Percentiles rank a stretch among this genome's conserved stretches.
Evolutionary conservation across 148 eudicot species (phyloP).

Genomic region (Amaranthus hypochondriacus): DNA sequence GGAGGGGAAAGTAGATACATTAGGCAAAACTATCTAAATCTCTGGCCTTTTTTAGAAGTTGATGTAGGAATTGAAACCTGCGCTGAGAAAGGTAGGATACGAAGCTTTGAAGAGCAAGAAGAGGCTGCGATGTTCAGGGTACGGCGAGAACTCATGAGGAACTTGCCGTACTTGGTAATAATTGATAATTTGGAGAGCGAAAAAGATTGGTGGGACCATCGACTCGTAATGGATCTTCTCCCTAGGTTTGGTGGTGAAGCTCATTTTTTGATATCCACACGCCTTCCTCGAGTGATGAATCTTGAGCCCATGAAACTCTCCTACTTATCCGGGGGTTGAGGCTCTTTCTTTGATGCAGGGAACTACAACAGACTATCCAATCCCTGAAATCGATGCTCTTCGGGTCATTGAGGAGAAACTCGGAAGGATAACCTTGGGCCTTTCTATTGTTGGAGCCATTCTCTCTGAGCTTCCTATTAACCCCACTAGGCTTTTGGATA

Average conservation of each 20-base stretch:
- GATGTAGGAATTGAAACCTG: slow-evolving; percentile 72
- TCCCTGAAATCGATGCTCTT: slow-evolving; percentile 75
- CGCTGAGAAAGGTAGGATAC: slow-evolving; percentile 59
- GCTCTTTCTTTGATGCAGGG: slow-evolving; percentile 92
- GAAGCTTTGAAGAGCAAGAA: slow-evolving; percentile 93
- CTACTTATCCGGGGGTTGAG: slow-evolving; percentile 85
- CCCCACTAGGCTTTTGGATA: slow-evolving; percentile 85
- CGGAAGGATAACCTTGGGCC: slow-evolving; percentile 80
- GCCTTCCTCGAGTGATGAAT: slow-evolving; percentile 73
- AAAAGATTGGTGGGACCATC: slow-evolving; percentile 98
- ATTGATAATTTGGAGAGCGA: slow-evolving; percentile 92
- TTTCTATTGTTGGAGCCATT: slow-evolving; percentile 81
- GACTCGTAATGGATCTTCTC: slow-evolving; percentile 86
- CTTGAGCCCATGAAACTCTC: slow-evolving; percentile 85
- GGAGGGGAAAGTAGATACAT: slow-evolving; percentile 96
- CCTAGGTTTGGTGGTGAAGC: slow-evolving; percentile 96
- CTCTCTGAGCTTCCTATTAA: slow-evolving; percentile 88
- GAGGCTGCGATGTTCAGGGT: slow-evolving; percentile 78
- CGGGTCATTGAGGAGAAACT: slow-evolving; percentile 89
- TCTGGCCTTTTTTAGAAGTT: slow-evolving; percentile 77
- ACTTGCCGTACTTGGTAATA: slow-evolving; percentile 75
- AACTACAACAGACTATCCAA: slow-evolving; percentile 46
- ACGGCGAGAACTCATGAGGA: slow-evolving; percentile 85
- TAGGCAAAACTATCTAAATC: slow-evolving; percentile 81
- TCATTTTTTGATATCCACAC: slow-evolving; percentile 85